Evolutionary conservation across 768 basidiomycete genomes (phyloP).

Genomic region (Galerina sulciceps): DNA sequence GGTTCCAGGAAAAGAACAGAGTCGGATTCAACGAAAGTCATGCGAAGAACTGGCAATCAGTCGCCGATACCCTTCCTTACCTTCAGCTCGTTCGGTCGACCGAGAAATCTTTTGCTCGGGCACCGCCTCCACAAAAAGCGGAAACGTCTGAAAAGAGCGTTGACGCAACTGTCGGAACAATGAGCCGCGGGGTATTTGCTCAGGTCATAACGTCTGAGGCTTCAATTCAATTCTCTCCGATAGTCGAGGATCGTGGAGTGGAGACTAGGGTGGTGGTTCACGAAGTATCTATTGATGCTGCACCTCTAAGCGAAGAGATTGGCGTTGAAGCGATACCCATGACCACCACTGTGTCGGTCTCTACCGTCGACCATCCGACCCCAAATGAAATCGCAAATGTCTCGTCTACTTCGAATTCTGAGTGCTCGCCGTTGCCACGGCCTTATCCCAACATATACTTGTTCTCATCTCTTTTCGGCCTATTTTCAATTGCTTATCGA

Average conservation of each 20-base stretch:
- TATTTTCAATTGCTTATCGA: constrained; percentile 53
- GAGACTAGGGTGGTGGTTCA: constrained; percentile 36
- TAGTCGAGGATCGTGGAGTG: constrained; percentile 34
- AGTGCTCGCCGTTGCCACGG: constrained; percentile 13
- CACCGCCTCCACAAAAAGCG: constrained; percentile 12
- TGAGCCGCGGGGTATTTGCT: constrained; percentile 36
- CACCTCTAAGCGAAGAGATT: constrained; percentile 42
- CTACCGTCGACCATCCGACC: constrained; percentile 34
- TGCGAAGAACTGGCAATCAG: constrained; percentile 70
- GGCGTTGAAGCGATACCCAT: constrained; percentile 59
- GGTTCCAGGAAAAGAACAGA: constrained; percentile 81
- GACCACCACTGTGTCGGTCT: constrained; percentile 47
- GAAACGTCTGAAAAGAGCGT: constrained; percentile 49
- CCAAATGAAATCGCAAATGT: not conserved
- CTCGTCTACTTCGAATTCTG: constrained; percentile 18
- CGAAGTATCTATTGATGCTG: constrained; percentile 53
- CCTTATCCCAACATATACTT: constrained; percentile 33
- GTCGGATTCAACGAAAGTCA: constrained; percentile 70
- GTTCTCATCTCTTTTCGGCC: constrained; percentile 41
- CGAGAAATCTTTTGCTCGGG: constrained; percentile 52
- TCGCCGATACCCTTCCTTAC: constrained; percentile 71
- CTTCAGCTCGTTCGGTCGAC: constrained; percentile 66
- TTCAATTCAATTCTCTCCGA: constrained; percentile 41
- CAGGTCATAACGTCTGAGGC: constrained; percentile 31
- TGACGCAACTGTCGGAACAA: constrained; percentile 43